Evolutionary conservation across 768 basidiomycete species (phyloP).

Genomic region (Lanmaoa rubissima): DNA sequence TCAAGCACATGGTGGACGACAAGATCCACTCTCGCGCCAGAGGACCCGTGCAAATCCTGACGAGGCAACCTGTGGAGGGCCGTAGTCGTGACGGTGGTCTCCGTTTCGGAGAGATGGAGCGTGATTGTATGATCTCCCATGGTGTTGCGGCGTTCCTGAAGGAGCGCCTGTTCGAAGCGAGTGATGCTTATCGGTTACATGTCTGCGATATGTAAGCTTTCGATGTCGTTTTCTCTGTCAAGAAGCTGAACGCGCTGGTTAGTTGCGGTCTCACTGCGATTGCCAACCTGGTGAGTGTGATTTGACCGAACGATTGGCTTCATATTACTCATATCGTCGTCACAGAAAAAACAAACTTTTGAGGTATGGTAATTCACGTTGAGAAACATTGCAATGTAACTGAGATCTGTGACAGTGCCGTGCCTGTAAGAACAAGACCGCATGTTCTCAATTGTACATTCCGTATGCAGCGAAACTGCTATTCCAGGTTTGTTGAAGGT

Average conservation of each 20-base stretch:
- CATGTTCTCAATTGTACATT: constrained; percentile 86
- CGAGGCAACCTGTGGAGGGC: constrained; percentile 97
- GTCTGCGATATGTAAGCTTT: constrained; percentile 90
- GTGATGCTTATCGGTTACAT: constrained; percentile 90
- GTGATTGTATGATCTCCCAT: constrained; percentile 99
- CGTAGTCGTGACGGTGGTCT: constrained; percentile 97
- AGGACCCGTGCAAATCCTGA: constrained; percentile 97
- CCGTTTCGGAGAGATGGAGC: constrained; percentile 99
- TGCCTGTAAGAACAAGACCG: constrained; percentile 96
- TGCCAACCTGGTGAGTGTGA: constrained; percentile 79
- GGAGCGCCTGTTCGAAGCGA: constrained; percentile 93
- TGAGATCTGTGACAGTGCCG: constrained; percentile 56
- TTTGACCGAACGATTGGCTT: neutral
- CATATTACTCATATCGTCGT: constrained; percentile 8
- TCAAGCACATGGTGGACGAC: constrained; percentile 99
- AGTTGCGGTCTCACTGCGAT: constrained; percentile 96
- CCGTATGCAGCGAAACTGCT: constrained; percentile 96
- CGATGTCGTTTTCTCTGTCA: neutral
- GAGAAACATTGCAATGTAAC: neutral
- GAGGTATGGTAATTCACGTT: constrained; percentile 48
- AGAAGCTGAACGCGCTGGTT: constrained; percentile 10
- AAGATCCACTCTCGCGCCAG: constrained; percentile 98
- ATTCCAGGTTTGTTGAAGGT: constrained; percentile 68
- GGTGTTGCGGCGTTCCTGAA: constrained; percentile 98
- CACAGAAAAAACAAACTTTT: constrained; percentile 94